Conservation (phyloP, 495 filamentous ascomycete genomes). For the Staphylotrichum tortipilum region DNA sequence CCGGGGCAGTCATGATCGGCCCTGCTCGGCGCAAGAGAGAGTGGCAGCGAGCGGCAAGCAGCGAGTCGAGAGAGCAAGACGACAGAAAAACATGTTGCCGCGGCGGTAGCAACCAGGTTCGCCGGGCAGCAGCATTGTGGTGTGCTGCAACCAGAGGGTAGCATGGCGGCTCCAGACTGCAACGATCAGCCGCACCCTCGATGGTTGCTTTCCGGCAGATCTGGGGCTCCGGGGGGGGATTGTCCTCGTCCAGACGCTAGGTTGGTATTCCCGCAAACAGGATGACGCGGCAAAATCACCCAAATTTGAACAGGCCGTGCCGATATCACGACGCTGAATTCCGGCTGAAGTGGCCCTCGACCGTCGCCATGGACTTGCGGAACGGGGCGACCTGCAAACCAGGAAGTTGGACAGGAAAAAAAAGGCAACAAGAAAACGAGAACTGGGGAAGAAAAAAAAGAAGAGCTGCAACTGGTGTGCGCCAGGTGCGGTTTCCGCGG, state of each 20-base stretch:
- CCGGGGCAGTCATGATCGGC: background rate
- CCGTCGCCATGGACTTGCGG: conserved; percentile 18
- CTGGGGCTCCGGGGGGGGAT: conserved; percentile 5
- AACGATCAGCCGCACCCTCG: conserved; percentile 21
- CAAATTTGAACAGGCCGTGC: conserved; percentile 13
- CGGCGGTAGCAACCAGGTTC: background rate
- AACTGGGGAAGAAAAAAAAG: too few species aligned
- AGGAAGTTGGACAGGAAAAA: too few species aligned
- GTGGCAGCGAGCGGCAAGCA: too few species aligned
- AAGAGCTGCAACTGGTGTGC: background rate
- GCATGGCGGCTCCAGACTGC: background rate
- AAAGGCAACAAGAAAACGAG: too few species aligned
- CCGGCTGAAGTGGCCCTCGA: conserved; percentile 22
- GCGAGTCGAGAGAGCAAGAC: too few species aligned
- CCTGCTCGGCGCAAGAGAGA: too few species aligned
- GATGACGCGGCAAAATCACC: conserved; percentile 20
- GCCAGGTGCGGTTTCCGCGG: too few species aligned
- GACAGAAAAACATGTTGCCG: background rate
- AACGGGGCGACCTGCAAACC: background rate
- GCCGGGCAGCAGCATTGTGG: background rate
- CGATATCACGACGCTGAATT: conserved; percentile 17
- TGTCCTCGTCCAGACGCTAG: conserved; percentile 1
- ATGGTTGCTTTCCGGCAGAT: conserved; percentile 26
- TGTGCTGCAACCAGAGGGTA: background rate
- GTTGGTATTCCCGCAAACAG: conserved; percentile 20